Percentiles rank a stretch among this genome's conserved stretches.
These are phyloP conservation scores for Eragrostis nindensis DNA, from an alignment of 176 grass and related monocot genomes.

Conservation along the genomic window DNA sequence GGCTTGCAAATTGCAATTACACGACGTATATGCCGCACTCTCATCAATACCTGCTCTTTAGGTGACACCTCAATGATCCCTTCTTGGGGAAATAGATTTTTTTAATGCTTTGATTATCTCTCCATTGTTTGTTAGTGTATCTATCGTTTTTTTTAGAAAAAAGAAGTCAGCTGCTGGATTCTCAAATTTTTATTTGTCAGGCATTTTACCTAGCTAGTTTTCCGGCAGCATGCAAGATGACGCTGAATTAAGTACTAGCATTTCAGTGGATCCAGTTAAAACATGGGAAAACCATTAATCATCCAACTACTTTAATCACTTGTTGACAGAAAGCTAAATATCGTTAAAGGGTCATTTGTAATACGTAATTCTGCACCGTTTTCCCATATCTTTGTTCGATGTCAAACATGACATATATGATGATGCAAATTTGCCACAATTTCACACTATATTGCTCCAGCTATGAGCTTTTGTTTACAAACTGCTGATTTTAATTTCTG, in stretches of 20 bases:
- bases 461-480: conserved; percentile 7
- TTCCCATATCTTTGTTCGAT: background rate
- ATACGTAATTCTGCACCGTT: background rate
- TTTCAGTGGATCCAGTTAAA: background rate
- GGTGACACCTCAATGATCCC: background rate
- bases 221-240: conserved; percentile 4
- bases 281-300: background rate
- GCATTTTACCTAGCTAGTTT: background rate
- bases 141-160: background rate
- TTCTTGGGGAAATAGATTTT: background rate
- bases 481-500: conserved; percentile 28
- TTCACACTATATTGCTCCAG: background rate
- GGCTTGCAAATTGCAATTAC: background rate
- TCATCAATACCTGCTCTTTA: background rate
- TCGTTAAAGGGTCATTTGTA: background rate
- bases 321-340: conserved; percentile 1
- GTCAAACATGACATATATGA: conserved; percentile 8
- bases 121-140: background rate
- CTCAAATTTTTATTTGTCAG: background rate
- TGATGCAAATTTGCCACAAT: conserved; percentile 3
- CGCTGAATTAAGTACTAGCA: background rate
- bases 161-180: background rate
- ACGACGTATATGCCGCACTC: background rate
- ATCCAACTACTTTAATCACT: background rate
- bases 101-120: background rate